These are phyloP conservation scores for Hanseniaspora osmophila DNA, from an alignment of 805 yeast genomes.

Conservation along the genomic window DNA sequence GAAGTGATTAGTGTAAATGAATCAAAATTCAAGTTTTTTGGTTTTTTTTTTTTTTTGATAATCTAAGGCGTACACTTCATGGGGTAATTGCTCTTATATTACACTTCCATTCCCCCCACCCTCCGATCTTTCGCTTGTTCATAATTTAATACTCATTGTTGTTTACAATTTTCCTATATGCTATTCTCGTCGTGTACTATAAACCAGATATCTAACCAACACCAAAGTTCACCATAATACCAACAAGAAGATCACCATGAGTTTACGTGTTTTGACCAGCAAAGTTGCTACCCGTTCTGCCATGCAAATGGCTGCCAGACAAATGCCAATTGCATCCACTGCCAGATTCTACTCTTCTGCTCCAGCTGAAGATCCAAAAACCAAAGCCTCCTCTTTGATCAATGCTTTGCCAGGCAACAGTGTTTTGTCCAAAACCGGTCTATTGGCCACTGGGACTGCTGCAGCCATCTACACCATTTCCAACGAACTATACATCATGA, in stretches of 20 bases:
- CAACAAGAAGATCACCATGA: constrained; percentile 8
- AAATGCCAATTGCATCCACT: constrained; percentile 10
- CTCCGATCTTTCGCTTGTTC: too few relatives aligned
- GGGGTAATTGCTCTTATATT: too few relatives aligned
- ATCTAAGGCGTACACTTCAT: too few relatives aligned
- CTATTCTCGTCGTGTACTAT: too few relatives aligned
- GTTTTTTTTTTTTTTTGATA: too few relatives aligned
- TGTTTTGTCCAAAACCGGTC: constrained; percentile 80
- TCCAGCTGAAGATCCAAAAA: constrained; percentile 66
- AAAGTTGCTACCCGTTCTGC: constrained; percentile 16
- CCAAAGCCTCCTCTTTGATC: constrained; percentile 78
- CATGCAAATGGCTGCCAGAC: constrained; percentile 13
- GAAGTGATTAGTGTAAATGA: too few relatives aligned
- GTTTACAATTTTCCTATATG: too few relatives aligned
- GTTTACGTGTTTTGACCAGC: constrained; percentile 19
- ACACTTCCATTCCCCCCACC: too few relatives aligned
- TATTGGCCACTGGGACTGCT: constrained; percentile 87
- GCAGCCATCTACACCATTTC: constrained; percentile 90
- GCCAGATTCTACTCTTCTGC: constrained; percentile 31
- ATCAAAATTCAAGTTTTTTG: too few relatives aligned
- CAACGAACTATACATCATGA: constrained; percentile 81
- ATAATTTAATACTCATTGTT: too few relatives aligned
- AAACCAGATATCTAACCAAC: too few relatives aligned
- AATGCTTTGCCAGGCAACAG: constrained; percentile 89
- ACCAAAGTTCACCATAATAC: too few relatives aligned